A percentile compares a stretch with the other conserved stretches of the same genome.
Evolutionary conservation across 2,329 filamentous ascomycete genomes (phyloP).

Genomic region (Diaporthe destruens): DNA sequence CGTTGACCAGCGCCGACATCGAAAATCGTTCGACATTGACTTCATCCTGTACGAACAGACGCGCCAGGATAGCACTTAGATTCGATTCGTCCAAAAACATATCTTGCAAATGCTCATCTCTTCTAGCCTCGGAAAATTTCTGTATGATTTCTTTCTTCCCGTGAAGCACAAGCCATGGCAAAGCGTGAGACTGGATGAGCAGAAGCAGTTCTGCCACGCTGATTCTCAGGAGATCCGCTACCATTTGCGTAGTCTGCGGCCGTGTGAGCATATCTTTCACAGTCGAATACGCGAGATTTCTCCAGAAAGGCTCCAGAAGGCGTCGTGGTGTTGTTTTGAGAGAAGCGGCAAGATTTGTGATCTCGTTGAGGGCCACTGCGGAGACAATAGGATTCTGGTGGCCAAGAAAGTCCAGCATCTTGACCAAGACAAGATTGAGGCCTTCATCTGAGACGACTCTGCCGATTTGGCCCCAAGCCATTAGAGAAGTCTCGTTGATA

Average conservation of each 20-base stretch:
- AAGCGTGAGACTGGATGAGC: slow-evolving; percentile 81
- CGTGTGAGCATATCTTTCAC: slow-evolving; percentile 84
- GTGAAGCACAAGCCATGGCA: slow-evolving; percentile 87
- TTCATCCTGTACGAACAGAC: slow-evolving; percentile 69
- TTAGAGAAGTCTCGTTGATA: slow-evolving; percentile 85
- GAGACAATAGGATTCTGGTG: slow-evolving; percentile 84
- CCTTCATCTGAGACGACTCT: slow-evolving; percentile 83
- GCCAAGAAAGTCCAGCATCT: slow-evolving; percentile 88
- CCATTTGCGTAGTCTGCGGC: slow-evolving; percentile 83
- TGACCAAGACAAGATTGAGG: slow-evolving; percentile 85
- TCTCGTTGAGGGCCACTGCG: slow-evolving; percentile 85
- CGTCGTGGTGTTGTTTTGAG: slow-evolving; percentile 72
- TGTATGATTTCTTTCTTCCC: slow-evolving; percentile 83
- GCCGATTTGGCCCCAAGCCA: slow-evolving; percentile 89
- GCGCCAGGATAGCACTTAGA: slow-evolving; percentile 68
- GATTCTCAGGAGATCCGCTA: slow-evolving; percentile 85
- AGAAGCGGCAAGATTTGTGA: slow-evolving; percentile 78
- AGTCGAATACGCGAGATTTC: slow-evolving; percentile 82
- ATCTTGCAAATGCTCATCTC: slow-evolving; percentile 73
- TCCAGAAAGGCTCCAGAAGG: slow-evolving; percentile 90
- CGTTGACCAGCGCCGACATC: slow-evolving; percentile 75
- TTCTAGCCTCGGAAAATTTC: slow-evolving; percentile 82
- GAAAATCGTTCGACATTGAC: slow-evolving; percentile 73
- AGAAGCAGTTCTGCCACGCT: slow-evolving; percentile 80
- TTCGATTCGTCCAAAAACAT: slow-evolving; percentile 69